Percentiles rank a stretch among this genome's conserved stretches.
Conservation (phyloP, 805 yeast species). For the Nakazawaea molendinolei region DNA sequence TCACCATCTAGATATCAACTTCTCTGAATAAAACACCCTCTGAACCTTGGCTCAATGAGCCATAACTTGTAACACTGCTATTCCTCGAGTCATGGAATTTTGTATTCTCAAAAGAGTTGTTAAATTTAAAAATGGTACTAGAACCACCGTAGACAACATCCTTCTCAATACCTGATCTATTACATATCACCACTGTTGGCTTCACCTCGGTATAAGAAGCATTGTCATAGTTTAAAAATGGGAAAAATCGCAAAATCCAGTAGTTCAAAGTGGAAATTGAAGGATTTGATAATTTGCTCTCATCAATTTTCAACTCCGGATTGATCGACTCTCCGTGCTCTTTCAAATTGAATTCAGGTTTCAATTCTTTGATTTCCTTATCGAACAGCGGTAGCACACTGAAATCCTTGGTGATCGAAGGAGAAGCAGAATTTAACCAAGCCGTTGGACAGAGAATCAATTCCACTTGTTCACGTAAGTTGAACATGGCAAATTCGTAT, state of each 20-base stretch:
- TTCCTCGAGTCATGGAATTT: slow-evolving; percentile 32
- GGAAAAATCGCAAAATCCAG: slow-evolving; percentile 70
- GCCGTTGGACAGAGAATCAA: slow-evolving; percentile 78
- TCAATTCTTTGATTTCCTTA: background rate
- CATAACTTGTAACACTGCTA: slow-evolving; percentile 45
- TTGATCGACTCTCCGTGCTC: background rate
- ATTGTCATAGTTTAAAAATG: slow-evolving; percentile 39
- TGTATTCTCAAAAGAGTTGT: slow-evolving; percentile 21
- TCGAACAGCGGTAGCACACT: background rate
- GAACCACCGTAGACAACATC: slow-evolving; percentile 65
- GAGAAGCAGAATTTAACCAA: slow-evolving; percentile 60
- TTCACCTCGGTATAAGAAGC: slow-evolving; percentile 16
- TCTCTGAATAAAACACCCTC: slow-evolving; percentile 64
- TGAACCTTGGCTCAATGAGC: slow-evolving; percentile 52
- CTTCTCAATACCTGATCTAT: slow-evolving; percentile 75
- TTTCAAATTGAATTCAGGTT: background rate
- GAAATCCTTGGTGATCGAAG: slow-evolving; percentile 21
- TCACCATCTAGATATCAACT: slow-evolving; percentile 32
- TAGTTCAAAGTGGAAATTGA: slow-evolving; percentile 51
- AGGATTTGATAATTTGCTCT: slow-evolving; percentile 22
- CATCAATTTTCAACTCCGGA: slow-evolving; percentile 7
- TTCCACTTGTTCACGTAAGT: slow-evolving; percentile 39
- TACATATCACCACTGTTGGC: slow-evolving; percentile 46
- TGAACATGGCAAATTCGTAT: slow-evolving; percentile 62
- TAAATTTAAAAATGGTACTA: slow-evolving; percentile 48